Evolutionary conservation across 805 yeast genomes (phyloP), one percentile per base, ranked within the genome.

Genomic region (Schizosaccharomyces cryophilus): DNA sequence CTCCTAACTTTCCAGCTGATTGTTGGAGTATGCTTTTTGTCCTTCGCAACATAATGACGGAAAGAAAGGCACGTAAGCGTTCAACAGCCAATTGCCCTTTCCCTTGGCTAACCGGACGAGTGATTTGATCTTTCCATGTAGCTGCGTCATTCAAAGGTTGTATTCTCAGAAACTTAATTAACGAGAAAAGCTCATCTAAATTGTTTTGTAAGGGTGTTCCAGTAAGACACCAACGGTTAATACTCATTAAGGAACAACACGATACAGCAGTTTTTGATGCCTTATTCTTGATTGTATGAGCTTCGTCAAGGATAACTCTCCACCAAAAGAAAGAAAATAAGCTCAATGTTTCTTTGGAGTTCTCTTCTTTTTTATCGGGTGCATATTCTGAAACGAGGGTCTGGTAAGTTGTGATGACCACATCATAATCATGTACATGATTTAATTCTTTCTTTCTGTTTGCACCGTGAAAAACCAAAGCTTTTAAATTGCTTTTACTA

Each of bases 391-490:
- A 64, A 17, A 69, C 63, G 54, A 90, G 71, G 0, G 93, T 95
- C 0, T 97, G 83, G 71, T 90, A 93, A 0, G 97, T 88, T 0
- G 98, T 93, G 66, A 93, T 73, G 17, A 93, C 78, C 4, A 93
- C 95, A 69, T 90, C 95, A 68, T 77, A 80, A 58, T 77, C 64
- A 65, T 47, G 73, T 69, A 66, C 35, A 26, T 45, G 55, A 13
- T 45, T 38, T 3, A 30, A 61, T 5, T 62, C 35, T 56, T 64
- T 65, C 5, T 63, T 51, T 6, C 66, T 63, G 13, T 62, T 59
- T 1, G 65, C 64, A 84, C 95, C 66, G 40, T 65, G 66, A 48
- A 65, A 64, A 17, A 65, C 61, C 9, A 61, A 45, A 2, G 63
- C 66, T 5, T 19, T 59, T 3, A 59, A 5, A 5, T 59, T 45